These are phyloP conservation scores for Aspergillus eucalypticola DNA, from an alignment of 2,329 filamentous ascomycete genomes.

Conservation along the genomic window DNA sequence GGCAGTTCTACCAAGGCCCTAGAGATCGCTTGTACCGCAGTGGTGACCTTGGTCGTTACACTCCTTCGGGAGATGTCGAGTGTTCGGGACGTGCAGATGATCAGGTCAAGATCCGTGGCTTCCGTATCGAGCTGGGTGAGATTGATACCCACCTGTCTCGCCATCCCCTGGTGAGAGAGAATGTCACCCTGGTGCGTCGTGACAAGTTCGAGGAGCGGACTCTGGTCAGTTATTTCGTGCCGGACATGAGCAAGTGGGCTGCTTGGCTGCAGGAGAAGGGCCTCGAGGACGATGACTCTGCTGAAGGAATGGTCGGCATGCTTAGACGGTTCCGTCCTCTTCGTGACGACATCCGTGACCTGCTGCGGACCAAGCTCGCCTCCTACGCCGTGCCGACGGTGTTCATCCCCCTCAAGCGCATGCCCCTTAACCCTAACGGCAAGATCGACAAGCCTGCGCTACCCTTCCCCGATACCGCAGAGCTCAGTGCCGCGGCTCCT, in stretches of 20 bases:
- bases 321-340: conserved; percentile 64
- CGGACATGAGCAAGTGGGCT: conserved; percentile 73
- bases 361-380: conserved; percentile 71
- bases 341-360: conserved; percentile 62
- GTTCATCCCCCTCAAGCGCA: conserved; percentile 69
- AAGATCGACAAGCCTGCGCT: conserved; percentile 79
- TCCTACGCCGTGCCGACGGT: conserved; percentile 74
- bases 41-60: conserved; percentile 80
- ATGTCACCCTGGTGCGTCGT: conserved; percentile 79
- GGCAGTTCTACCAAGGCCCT: conserved; percentile 74
- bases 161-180: conserved; percentile 76
- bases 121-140: conserved; percentile 90
- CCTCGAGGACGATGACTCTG: conserved; percentile 53
- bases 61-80: conserved; percentile 69
- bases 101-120: conserved; percentile 95
- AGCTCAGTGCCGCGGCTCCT: conserved; percentile 60
- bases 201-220: conserved; percentile 83
- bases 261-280: conserved; percentile 62
- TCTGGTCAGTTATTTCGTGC: conserved; percentile 87
- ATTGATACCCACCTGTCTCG: conserved; percentile 82
- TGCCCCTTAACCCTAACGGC: conserved; percentile 82
- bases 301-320: conserved; percentile 55
- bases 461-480: conserved; percentile 75
- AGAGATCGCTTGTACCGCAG: conserved; percentile 84
- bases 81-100: conserved; percentile 79